A percentile compares a stretch with the other conserved stretches of the same genome.
Conservation (phyloP, 2,329 filamentous ascomycete species). For the Diaporthe australafricana region DNA sequence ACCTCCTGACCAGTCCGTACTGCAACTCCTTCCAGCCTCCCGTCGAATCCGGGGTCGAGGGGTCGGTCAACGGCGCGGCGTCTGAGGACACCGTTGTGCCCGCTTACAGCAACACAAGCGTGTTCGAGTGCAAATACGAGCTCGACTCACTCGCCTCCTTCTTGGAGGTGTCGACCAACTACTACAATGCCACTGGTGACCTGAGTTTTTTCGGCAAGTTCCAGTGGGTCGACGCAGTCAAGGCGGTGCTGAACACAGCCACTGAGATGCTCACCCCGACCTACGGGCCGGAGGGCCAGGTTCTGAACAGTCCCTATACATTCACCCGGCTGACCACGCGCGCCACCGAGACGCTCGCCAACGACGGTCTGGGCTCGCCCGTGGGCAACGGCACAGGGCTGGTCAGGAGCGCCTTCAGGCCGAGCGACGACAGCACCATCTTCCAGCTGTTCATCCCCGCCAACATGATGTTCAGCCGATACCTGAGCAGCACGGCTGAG, state of each 20-base stretch:
- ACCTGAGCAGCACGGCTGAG: constrained; percentile 62
- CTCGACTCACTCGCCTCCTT: constrained; percentile 92
- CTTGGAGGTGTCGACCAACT: constrained; percentile 83
- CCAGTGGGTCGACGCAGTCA: constrained; percentile 79
- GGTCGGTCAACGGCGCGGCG: constrained; percentile 66
- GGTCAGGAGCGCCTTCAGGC: constrained; percentile 88
- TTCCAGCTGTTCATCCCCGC: constrained; percentile 90
- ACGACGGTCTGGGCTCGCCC: constrained; percentile 83
- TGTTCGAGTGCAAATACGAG: constrained; percentile 98
- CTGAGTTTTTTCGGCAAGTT: constrained; percentile 78
- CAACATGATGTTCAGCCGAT: constrained; percentile 85
- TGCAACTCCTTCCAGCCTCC: constrained; percentile 97
- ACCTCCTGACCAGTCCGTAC: constrained; percentile 78
- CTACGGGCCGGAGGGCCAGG: constrained; percentile 69
- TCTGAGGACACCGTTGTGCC: constrained; percentile 73
- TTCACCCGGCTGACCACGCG: constrained; percentile 64
- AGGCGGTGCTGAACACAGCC: constrained; percentile 76
- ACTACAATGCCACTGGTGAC: constrained; percentile 79
- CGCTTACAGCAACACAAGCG: constrained; percentile 73
- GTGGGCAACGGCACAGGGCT: constrained; percentile 83
- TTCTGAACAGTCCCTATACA: constrained; percentile 74
- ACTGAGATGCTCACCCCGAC: constrained; percentile 79
- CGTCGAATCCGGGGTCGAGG: constrained; percentile 74
- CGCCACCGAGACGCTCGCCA: constrained; percentile 45
- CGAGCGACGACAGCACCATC: constrained; percentile 88